Conservation (phyloP, 352 stramenopile species). For the Pythium aristosporum region DNA sequence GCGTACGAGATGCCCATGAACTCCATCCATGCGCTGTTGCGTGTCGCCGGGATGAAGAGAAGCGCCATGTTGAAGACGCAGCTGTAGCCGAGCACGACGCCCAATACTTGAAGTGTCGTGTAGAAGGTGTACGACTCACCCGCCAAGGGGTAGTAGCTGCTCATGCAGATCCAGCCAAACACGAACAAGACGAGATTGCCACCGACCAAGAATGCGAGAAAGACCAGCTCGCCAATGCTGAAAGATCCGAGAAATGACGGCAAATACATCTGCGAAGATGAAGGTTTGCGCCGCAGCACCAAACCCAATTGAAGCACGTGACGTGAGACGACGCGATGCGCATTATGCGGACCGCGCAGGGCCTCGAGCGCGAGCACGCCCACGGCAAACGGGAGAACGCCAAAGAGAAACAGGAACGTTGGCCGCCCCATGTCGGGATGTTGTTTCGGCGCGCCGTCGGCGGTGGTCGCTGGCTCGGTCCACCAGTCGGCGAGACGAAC, state of each 20-base stretch:
- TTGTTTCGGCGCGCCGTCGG: conserved; percentile 27
- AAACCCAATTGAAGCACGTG: conserved; percentile 38
- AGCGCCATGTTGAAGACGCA: conserved; percentile 80
- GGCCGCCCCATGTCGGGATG: conserved; percentile 58
- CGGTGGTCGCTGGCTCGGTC: conserved; percentile 11
- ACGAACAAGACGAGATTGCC: conserved; percentile 63
- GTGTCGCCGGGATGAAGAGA: conserved; percentile 37
- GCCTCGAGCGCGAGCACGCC: conserved; percentile 15
- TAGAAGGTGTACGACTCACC: conserved; percentile 39
- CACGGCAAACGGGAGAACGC: conserved; percentile 41
- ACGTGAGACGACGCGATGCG: conserved; percentile 39
- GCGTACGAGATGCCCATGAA: conserved; percentile 43
- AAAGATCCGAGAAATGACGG: conserved; percentile 22
- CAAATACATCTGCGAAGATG: conserved; percentile 11
- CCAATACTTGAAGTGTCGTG: conserved; percentile 44
- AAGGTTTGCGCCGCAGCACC: conserved; percentile 47
- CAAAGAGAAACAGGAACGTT: conserved; percentile 56
- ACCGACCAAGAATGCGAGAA: conserved; percentile 38
- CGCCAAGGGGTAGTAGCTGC: conserved; percentile 14
- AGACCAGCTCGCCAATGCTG: conserved; percentile 68
- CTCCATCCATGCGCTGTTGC: conserved; percentile 42
- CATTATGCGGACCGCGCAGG: conserved; percentile 28
- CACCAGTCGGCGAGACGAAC: conserved; percentile 17
- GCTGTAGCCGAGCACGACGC: conserved; percentile 48
- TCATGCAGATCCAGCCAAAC: conserved; percentile 36